Evolutionary conservation across 73 alveolate species (phyloP).

Genomic region (Durusdinium trenchii): DNA sequence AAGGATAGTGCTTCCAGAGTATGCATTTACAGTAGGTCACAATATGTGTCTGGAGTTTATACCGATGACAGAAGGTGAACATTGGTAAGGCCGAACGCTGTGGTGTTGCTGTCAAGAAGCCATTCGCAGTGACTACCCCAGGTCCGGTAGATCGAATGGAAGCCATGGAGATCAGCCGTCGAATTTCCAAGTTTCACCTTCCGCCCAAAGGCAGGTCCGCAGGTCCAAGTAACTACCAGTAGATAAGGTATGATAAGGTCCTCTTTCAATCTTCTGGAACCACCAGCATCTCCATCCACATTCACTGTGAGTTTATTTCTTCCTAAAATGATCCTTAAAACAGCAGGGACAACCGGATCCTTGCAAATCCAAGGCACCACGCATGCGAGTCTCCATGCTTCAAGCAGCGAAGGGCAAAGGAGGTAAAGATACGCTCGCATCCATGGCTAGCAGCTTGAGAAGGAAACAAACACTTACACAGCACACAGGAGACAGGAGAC

Average conservation of each 20-base stretch:
- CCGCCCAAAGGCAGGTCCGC: neutral
- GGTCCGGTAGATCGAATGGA: constrained; percentile 19
- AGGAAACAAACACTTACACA: no score
- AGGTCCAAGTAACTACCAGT: no score
- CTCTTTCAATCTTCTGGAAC: no score
- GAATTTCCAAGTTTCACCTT: constrained; percentile 51
- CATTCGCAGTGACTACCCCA: constrained; percentile 67
- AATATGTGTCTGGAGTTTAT: no score
- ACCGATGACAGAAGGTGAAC: no score
- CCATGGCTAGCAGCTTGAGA: neutral
- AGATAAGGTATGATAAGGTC: no score
- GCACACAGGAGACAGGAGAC: no score
- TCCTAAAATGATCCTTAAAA: neutral
- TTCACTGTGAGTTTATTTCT: no score
- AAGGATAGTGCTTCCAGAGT: no score
- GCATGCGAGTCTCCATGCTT: constrained; percentile 11
- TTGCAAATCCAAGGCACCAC: neutral
- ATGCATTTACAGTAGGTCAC: no score
- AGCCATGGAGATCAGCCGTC: constrained; percentile 49
- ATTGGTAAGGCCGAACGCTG: neutral
- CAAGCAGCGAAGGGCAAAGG: neutral
- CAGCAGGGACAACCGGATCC: neutral
- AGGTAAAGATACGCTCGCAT: neutral
- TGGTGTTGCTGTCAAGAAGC: neutral
- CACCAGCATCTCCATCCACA: no score